These are phyloP conservation scores for Plantago coronopus DNA, from an alignment of 305 asterid species.

Conservation along the genomic window DNA sequence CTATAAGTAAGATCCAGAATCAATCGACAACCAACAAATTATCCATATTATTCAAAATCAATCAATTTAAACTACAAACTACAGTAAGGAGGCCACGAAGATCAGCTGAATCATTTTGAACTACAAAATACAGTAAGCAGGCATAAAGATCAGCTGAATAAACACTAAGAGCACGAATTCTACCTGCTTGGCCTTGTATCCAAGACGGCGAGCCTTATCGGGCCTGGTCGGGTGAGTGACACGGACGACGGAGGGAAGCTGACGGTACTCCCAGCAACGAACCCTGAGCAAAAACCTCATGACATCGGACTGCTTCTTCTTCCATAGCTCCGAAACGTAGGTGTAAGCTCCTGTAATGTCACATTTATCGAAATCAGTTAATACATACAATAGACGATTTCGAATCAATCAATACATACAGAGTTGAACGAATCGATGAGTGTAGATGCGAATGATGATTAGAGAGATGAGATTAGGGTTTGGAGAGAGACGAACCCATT, in stretches of 20 bases:
- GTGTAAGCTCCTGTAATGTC: slow-evolving; percentile 21
- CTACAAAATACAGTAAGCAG: background rate
- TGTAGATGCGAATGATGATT: too few species aligned
- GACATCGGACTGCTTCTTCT: slow-evolving; percentile 23
- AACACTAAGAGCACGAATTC: background rate
- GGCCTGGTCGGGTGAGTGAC: slow-evolving; percentile 23
- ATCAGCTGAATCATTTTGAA: background rate
- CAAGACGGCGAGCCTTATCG: slow-evolving; percentile 28
- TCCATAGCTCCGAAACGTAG: slow-evolving; percentile 21
- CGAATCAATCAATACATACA: too few species aligned
- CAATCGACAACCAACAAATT: too few species aligned
- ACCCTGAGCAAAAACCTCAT: slow-evolving; percentile 25
- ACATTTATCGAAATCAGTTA: too few species aligned
- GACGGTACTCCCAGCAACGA: slow-evolving; percentile 27
- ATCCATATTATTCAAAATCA: too few species aligned
- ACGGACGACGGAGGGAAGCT: slow-evolving; percentile 21
- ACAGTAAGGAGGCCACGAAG: too few species aligned
- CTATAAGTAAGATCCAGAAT: too few species aligned
- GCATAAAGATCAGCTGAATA: too few species aligned
- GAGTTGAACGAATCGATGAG: too few species aligned
- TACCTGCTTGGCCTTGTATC: slow-evolving; percentile 30
- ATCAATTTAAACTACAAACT: background rate
- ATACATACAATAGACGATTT: too few species aligned
- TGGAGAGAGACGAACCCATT: too few species aligned
- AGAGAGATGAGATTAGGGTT: too few species aligned